Base-by-base conservation (phyloP, 441 rosid genomes). In the Dalechampia spathulata region DNA sequence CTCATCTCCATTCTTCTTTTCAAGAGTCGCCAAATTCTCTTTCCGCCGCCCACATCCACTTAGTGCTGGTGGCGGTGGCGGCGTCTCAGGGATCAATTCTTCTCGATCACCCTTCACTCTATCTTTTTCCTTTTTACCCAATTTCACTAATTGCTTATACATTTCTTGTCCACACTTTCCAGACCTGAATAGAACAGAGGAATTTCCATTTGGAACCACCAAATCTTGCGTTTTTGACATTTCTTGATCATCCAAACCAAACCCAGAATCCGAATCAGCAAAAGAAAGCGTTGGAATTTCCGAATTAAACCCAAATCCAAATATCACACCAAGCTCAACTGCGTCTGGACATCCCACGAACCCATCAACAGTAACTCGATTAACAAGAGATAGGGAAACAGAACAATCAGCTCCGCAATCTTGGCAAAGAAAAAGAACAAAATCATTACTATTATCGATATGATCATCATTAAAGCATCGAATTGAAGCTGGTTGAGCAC, bases 301-400 rank as follows among this genome's bases (percentile, higher is more conserved):
- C 57, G 48, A 61, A 46, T 75, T 74, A 30, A 75, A 42, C 36
- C 8, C 34, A 30, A 30, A 30, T 30, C 70, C 79, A 30, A 69
- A 49, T 3, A 72, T 16, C 30, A 62, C 49, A 45, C 79, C 72
- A 12, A 76, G 66, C 66, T 76, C 70, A 20, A n/a, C 17, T 4
- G 64, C 63, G 38, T 76, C 57, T 42, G 80, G 78, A 59, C 79
- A 68, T 25, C 77, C 81, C 4, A 69, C 56, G 62, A 76, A 76
- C 8, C 77, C 76, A 34, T 74, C 66, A 50, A 72, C 57, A 3
- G 65, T 68, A 43, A 22, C 10, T 19, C 74, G 52, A 17, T 52
- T 25, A 43, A 66, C 68, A 25, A 55, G 20, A 34, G 75, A 52
- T 11, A 17, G 6, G 0, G 74, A 68, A 19, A 41, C 64, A 16